A percentile compares a stretch with the other conserved stretches of the same genome.
Evolutionary conservation across 148 eudicot species (phyloP).

Genomic region (Cornus controversa): DNA sequence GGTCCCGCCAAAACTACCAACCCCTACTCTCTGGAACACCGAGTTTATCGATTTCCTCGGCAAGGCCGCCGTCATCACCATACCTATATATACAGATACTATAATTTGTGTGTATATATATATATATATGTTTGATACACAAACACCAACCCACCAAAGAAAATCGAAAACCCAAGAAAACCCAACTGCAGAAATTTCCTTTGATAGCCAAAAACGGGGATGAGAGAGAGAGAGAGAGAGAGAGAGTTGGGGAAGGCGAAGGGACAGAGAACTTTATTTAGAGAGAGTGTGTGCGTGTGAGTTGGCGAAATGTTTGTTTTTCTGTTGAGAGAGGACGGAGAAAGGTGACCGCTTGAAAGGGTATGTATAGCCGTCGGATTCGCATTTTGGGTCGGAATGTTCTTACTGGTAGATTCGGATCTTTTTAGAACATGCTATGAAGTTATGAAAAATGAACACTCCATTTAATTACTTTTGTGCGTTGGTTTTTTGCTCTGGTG

Average conservation of each 20-base stretch:
- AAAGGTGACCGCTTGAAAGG: neutral
- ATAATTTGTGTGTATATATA: neutral
- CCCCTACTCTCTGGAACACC: constrained; percentile 76
- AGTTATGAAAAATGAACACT: neutral
- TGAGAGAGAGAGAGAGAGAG: constrained; percentile 1
- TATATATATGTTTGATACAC: neutral
- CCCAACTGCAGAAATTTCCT: neutral
- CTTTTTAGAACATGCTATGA: constrained; percentile 6
- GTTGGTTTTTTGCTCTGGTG: neutral
- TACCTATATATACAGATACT: constrained; percentile 9
- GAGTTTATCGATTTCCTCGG: constrained; percentile 57
- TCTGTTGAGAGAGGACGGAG: neutral
- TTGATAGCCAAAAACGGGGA: neutral
- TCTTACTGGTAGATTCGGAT: constrained; percentile 45
- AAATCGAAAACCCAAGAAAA: constrained; percentile 16
- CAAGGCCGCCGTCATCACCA: constrained; percentile 50
- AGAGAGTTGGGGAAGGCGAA: neutral
- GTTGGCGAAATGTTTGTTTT: neutral
- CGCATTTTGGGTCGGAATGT: constrained; percentile 31
- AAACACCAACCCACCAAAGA: neutral
- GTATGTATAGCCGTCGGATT: constrained; percentile 8
- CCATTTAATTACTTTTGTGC: neutral
- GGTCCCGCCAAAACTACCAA: constrained; percentile 38
- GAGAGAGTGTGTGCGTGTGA: neutral
- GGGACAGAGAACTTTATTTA: neutral